These are phyloP conservation scores for Copromyces sp. DNA, from an alignment of 495 filamentous ascomycete genomes.

Conservation along the genomic window DNA sequence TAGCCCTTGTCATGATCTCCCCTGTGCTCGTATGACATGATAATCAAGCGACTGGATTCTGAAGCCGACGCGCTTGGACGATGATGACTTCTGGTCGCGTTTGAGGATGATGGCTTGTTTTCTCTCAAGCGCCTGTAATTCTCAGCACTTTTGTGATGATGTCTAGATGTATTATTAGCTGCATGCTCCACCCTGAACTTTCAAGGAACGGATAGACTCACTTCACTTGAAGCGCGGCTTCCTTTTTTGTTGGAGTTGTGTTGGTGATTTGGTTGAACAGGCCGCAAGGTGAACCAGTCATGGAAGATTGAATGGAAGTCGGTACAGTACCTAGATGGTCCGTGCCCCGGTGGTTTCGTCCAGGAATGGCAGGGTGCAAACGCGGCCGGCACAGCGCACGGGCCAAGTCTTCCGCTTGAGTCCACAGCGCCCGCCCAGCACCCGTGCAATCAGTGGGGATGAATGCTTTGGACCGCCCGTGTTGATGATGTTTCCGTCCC, in stretches of 20 bases:
- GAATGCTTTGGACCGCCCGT: background rate
- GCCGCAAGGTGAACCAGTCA: background rate
- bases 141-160: background rate
- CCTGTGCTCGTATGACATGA: slow-evolving; percentile 36
- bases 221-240: background rate
- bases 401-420: background rate
- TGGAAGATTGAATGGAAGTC: background rate
- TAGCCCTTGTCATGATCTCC: slow-evolving; percentile 26
- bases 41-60: background rate
- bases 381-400: background rate
- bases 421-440: background rate
- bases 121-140: background rate
- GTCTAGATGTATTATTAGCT: background rate
- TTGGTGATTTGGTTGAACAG: background rate
- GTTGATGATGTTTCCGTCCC: background rate
- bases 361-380: background rate
- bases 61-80: background rate
- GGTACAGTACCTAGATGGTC: background rate
- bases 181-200: background rate
- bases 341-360: background rate
- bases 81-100: background rate
- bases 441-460: background rate
- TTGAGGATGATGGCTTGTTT: background rate
- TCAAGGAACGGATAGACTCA: background rate
- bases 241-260: background rate